A percentile compares a stretch with the other conserved stretches of the same genome.
These are phyloP conservation scores for Saussurea involucrata DNA, from an alignment of 129 eudicot genomes.

Conservation along the genomic window DNA sequence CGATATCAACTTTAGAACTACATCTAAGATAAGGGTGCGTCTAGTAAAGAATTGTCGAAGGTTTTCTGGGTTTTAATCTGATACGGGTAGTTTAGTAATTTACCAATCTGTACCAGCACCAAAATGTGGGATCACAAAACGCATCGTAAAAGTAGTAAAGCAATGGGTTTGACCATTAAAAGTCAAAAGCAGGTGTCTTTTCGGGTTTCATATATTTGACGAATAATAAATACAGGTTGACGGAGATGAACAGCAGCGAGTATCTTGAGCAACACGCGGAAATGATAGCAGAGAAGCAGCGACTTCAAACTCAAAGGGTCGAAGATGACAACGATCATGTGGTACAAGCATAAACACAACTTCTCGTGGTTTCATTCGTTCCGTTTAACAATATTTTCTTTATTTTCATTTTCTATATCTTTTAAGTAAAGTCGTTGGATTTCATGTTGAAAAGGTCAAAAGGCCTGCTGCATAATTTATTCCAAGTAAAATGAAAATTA, in stretches of 20 bases:
- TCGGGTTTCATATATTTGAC: neutral
- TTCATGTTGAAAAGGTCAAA: neutral
- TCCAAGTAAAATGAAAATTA: neutral
- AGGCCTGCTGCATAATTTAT: neutral
- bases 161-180: slow-evolving; percentile 4
- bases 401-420: neutral
- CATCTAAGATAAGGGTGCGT: too few relatives aligned
- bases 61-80: too few relatives aligned
- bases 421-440: neutral
- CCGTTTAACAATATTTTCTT: neutral
- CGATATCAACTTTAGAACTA: too few relatives aligned
- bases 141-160: neutral
- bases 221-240: slow-evolving; percentile 45
- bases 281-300: slow-evolving; percentile 41
- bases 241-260: slow-evolving; percentile 87
- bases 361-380: too few relatives aligned
- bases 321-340: slow-evolving; percentile 26
- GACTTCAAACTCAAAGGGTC: neutral
- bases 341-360: slow-evolving; percentile 29
- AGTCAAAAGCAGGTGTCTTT: neutral
- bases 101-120: too few relatives aligned
- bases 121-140: too few relatives aligned
- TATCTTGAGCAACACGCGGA: slow-evolving; percentile 73
- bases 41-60: too few relatives aligned
- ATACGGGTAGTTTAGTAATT: too few relatives aligned